A percentile compares a stretch with the other conserved stretches of the same genome.
These are phyloP conservation scores for Chaetomium fimeti DNA, from an alignment of 495 filamentous ascomycete genomes.

Conservation along the genomic window DNA sequence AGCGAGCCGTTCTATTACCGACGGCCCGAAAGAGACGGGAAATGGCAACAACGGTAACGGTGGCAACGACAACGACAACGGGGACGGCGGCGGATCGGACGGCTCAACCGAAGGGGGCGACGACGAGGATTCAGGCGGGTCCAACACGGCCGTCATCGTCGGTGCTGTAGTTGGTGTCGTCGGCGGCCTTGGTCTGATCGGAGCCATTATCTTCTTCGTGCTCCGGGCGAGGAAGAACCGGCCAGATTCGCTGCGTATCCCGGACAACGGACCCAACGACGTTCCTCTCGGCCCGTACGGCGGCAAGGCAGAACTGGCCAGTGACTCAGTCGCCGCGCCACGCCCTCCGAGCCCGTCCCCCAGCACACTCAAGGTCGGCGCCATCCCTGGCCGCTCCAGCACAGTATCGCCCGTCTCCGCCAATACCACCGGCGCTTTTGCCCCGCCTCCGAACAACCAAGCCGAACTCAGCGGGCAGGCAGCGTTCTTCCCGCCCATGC, in stretches of 20 bases:
- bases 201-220: constrained; percentile 39
- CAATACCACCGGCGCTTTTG: constrained; percentile 22
- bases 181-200: constrained; percentile 36
- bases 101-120: constrained; percentile 8
- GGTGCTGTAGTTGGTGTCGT: constrained; percentile 43
- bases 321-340: constrained; percentile 24
- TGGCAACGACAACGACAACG: constrained; percentile 9
- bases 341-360: constrained; percentile 34
- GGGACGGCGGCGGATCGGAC: constrained; percentile 8
- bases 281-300: constrained; percentile 15
- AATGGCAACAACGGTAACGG: constrained; percentile 12
- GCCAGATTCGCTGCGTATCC: constrained; percentile 12
- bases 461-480: constrained; percentile 34
- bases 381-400: constrained; percentile 23
- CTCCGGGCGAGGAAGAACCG: constrained; percentile 21
- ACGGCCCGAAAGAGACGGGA: constrained; percentile 26
- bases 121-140: constrained; percentile 11
- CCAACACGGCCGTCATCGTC: constrained; percentile 35
- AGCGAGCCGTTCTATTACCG: background rate
- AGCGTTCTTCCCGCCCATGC: constrained; percentile 20
- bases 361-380: constrained; percentile 31
- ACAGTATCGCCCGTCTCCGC: constrained; percentile 45
- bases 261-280: constrained; percentile 3
- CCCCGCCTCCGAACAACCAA: constrained; percentile 29
- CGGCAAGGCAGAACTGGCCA: constrained; percentile 43